Percentiles rank a stretch among this genome's conserved stretches.
Evolutionary conservation across 2,329 filamentous ascomycete genomes (phyloP).

Genomic region (Stylonectria norvegica): DNA sequence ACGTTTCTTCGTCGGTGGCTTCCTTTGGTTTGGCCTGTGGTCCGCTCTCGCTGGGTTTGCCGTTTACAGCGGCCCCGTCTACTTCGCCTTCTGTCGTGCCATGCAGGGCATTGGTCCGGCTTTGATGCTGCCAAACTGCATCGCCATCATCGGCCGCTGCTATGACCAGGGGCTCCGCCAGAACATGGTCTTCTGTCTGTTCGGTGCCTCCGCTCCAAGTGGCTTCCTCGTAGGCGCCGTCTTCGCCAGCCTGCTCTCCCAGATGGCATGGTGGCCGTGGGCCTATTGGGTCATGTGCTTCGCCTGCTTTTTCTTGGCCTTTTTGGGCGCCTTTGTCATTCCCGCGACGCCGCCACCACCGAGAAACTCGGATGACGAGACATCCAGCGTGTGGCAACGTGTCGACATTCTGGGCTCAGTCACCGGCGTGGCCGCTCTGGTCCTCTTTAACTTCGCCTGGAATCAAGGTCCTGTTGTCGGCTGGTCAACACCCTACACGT

Average conservation of each 20-base stretch:
- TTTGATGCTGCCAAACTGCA: constrained; percentile 52
- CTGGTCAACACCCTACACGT: constrained; percentile 53
- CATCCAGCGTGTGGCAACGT: constrained; percentile 13
- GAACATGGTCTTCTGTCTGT: constrained; percentile 33
- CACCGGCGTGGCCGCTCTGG: constrained; percentile 48
- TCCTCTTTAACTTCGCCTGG: constrained; percentile 61
- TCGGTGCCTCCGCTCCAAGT: constrained; percentile 33
- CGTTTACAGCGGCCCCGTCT: constrained; percentile 35
- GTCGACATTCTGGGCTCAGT: constrained; percentile 35
- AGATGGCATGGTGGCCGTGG: constrained; percentile 42
- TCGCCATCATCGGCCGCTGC: constrained; percentile 52
- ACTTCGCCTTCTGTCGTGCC: constrained; percentile 46
- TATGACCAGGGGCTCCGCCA: constrained; percentile 42
- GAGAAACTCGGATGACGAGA: constrained; percentile 1
- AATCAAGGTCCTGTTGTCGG: constrained; percentile 57
- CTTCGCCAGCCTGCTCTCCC: constrained; percentile 26
- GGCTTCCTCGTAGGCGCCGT: constrained; percentile 31
- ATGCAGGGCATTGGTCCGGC: constrained; percentile 54
- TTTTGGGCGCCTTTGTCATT: constrained; percentile 27
- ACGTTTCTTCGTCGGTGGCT: constrained; percentile 46
- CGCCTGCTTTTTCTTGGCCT: constrained; percentile 25
- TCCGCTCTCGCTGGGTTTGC: constrained; percentile 40
- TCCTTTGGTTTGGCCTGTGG: constrained; percentile 48
- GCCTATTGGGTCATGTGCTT: constrained; percentile 38
- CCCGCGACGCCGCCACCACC: constrained; percentile 16